Evolutionary conservation across 768 basidiomycete species (phyloP).

Genomic region (Amanita rubescens): DNA sequence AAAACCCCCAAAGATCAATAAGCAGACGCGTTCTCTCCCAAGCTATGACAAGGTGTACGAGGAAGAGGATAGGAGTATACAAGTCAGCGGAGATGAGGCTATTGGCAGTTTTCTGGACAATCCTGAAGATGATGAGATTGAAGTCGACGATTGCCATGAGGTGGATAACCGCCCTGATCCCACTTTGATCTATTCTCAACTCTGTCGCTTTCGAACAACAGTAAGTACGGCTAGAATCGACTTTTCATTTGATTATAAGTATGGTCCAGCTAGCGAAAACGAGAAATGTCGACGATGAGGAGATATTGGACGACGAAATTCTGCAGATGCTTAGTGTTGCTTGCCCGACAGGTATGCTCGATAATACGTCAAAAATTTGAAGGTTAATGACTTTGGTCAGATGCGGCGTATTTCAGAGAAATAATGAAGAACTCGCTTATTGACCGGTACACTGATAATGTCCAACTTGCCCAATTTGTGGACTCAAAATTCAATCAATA

Average conservation of each 20-base stretch:
- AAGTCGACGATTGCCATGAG: background rate
- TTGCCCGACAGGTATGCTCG: constrained; percentile 33
- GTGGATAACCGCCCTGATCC: background rate
- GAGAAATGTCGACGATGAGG: constrained; percentile 20
- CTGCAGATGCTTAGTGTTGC: constrained; percentile 30
- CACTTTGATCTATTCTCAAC: background rate
- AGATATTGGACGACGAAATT: constrained; percentile 28
- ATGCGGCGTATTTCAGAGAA: constrained; percentile 28
- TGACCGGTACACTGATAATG: constrained; percentile 28
- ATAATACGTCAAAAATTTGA: background rate
- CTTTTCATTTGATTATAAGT: background rate
- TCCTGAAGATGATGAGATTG: constrained; percentile 15
- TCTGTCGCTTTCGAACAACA: background rate
- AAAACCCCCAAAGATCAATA: constrained; percentile 16
- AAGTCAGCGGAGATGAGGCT: constrained; percentile 22
- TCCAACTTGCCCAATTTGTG: constrained; percentile 32
- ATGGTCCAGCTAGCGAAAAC: constrained; percentile 20
- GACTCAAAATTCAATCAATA: constrained; percentile 24
- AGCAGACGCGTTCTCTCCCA: constrained; percentile 14
- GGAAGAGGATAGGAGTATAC: constrained; percentile 19
- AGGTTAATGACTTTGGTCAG: constrained; percentile 14
- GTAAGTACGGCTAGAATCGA: constrained; percentile 1
- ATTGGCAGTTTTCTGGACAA: constrained; percentile 28
- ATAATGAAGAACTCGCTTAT: constrained; percentile 31
- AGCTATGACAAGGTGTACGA: constrained; percentile 16